phyloP scores from a whole-genome alignment of 768 basidiomycete genomes.

The Artomyces pyxidatus region DNA sequence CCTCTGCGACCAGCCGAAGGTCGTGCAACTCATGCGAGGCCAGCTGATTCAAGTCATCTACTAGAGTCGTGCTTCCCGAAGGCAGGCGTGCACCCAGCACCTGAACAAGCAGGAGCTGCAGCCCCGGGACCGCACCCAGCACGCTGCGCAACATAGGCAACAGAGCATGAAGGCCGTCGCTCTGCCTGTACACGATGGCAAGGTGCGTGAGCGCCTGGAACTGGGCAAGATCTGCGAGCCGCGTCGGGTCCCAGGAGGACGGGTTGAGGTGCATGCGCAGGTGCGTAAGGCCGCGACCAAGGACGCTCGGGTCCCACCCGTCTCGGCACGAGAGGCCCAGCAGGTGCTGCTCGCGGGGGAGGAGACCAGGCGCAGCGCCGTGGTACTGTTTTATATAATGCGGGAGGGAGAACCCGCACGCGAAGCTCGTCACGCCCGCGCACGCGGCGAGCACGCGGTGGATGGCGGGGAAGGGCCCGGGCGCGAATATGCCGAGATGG shows the following conservation, averaged over 20 bases:
- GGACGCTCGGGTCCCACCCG: background rate
- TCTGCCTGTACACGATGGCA: background rate
- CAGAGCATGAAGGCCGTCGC: background rate
- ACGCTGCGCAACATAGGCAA: background rate
- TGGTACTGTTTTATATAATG: slow-evolving; percentile 14
- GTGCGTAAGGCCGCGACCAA: background rate
- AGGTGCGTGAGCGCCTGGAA: background rate
- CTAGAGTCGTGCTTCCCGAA: background rate
- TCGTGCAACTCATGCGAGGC: background rate
- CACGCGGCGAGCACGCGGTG: slow-evolving; percentile 25
- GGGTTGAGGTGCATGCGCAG: slow-evolving; percentile 1
- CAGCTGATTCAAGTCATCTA: background rate
- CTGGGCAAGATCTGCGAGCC: background rate
- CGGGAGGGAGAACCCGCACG: slow-evolving; percentile 29
- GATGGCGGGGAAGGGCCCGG: slow-evolving; percentile 27
- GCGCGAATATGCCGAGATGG: slow-evolving; percentile 29
- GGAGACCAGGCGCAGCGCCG: slow-evolving; percentile 5
- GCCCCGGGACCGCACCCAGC: background rate
- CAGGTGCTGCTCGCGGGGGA: background rate
- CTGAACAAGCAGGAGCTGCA: background rate
- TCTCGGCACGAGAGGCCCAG: background rate
- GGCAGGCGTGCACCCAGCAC: background rate
- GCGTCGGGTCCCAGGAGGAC: background rate
- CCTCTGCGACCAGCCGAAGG: background rate
- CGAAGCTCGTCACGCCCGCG: slow-evolving; percentile 25